Conservation (phyloP, 129 eudicot species). For the Arctium minus region DNA sequence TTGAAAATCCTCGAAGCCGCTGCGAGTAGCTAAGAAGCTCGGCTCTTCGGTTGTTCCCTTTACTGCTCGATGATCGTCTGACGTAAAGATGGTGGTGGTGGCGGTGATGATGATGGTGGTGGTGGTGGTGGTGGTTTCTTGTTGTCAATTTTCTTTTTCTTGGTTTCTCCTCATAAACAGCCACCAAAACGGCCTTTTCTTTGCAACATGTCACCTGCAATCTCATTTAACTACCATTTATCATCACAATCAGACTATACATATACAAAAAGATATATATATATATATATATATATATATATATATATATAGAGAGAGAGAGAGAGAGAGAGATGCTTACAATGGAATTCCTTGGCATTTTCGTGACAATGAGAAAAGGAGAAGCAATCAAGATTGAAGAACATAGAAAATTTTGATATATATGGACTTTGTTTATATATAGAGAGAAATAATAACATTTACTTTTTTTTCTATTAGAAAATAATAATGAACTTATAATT, state of each 20-base stretch:
- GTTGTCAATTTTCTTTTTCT: constrained; percentile 8
- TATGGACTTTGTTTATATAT: constrained; percentile 10
- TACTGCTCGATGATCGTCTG: neutral
- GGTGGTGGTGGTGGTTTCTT: constrained; percentile 31
- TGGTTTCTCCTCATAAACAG: constrained; percentile 37
- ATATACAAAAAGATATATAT: neutral
- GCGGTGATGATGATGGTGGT: constrained; percentile 26
- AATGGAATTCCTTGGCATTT: constrained; percentile 24
- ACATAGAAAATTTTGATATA: constrained; percentile 13
- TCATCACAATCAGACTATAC: constrained; percentile 9
- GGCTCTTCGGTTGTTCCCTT: constrained; percentile 32
- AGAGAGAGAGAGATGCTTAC: constrained; percentile 12
- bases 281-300: neutral
- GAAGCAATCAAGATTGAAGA: constrained; percentile 20
- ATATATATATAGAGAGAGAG: neutral
- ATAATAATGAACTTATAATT: neutral
- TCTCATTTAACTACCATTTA: constrained; percentile 15
- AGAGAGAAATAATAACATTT: neutral
- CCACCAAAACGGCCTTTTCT: constrained; percentile 40
- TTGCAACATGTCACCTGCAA: constrained; percentile 31
- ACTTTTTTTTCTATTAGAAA: neutral
- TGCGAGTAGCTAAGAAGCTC: constrained; percentile 33
- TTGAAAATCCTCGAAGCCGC: constrained; percentile 23
- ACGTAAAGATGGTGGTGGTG: constrained; percentile 30
- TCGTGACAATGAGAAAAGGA: constrained; percentile 2